These are phyloP conservation scores for Alternaria sp. DNA, from an alignment of 2,329 filamentous ascomycete genomes.

Conservation along the genomic window DNA sequence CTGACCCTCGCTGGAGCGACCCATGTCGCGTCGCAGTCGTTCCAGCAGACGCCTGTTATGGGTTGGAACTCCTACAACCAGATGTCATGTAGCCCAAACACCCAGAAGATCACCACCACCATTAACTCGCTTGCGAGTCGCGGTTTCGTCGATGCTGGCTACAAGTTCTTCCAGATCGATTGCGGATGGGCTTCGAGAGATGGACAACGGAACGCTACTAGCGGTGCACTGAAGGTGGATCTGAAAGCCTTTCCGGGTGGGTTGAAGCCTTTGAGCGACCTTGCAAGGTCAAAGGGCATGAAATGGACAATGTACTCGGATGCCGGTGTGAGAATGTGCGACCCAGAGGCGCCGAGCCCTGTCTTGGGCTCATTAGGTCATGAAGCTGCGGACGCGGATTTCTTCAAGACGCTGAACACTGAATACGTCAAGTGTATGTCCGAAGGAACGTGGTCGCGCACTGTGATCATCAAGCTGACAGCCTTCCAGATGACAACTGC, in stretches of 20 bases:
- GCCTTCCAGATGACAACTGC: conserved; percentile 24
- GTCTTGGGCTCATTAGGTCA: conserved; percentile 21
- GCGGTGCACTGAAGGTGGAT: conserved; percentile 21
- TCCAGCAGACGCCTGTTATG: conserved; percentile 24
- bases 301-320: conserved; percentile 33
- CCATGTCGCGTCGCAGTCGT: conserved; percentile 18
- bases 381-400: conserved; percentile 23
- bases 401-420: conserved; percentile 28
- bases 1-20: conserved; percentile 14
- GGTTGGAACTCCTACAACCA: conserved; percentile 31
- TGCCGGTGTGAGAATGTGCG: conserved; percentile 28
- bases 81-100: conserved; percentile 21
- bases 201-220: conserved; percentile 22
- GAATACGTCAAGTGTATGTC: conserved; percentile 27
- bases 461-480: not conserved
- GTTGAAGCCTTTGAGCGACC: conserved; percentile 23
- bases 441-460: not conserved
- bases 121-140: conserved; percentile 25
- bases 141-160: conserved; percentile 24
- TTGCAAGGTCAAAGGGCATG: conserved; percentile 29
- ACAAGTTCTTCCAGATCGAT: conserved; percentile 28
- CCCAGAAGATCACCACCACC: conserved; percentile 21
- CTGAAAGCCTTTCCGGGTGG: conserved; percentile 20
- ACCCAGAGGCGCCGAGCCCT: conserved; percentile 21
- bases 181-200: conserved; percentile 27